These are phyloP conservation scores for Maudiozyma turicensis DNA, from an alignment of 805 yeast genomes.

Conservation along the genomic window DNA sequence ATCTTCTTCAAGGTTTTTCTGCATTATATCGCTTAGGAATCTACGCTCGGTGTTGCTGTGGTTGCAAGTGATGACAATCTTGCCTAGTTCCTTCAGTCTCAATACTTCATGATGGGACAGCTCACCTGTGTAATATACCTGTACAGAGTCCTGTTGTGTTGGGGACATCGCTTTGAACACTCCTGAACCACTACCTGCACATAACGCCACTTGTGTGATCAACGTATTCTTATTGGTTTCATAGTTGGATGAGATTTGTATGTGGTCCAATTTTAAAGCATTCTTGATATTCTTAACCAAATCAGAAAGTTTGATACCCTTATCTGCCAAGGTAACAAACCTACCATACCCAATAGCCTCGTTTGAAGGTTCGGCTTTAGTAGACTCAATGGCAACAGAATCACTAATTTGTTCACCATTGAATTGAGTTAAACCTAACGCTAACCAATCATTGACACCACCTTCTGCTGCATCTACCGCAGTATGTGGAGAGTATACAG, in stretches of 20 bases:
- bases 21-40: constrained; percentile 46
- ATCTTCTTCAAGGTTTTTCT: constrained; percentile 31
- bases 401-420: constrained; percentile 8
- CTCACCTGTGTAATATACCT: constrained; percentile 84
- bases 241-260: constrained; percentile 50
- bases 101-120: constrained; percentile 88
- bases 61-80: constrained; percentile 66
- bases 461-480: constrained; percentile 85
- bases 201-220: constrained; percentile 60
- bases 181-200: constrained; percentile 92
- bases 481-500: constrained; percentile 93
- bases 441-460: constrained; percentile 95
- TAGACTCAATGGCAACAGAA: constrained; percentile 18
- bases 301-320: constrained; percentile 34
- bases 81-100: constrained; percentile 58
- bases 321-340: constrained; percentile 36
- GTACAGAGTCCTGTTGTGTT: constrained; percentile 37
- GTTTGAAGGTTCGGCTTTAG: constrained; percentile 15
- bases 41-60: constrained; percentile 94
- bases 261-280: constrained; percentile 39
- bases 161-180: constrained; percentile 40
- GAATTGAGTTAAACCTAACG: constrained; percentile 42
- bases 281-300: constrained; percentile 46
- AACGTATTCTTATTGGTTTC: constrained; percentile 17
- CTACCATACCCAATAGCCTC: constrained; percentile 72